Conservation (phyloP, 1,139 yeast species). For the Yamadazyma blattariae region DNA sequence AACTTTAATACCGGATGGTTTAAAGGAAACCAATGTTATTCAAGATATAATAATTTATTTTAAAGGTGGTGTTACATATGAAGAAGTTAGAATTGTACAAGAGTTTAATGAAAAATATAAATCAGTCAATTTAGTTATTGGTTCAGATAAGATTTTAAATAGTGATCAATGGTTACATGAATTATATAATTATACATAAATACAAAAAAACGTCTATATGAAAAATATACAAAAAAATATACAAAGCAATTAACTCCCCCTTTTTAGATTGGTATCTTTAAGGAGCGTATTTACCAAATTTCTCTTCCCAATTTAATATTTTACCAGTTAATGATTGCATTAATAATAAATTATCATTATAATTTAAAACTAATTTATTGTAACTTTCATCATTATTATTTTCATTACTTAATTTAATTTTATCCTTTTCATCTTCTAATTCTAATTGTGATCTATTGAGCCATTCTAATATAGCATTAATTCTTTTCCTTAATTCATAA, state of each 20-base stretch:
- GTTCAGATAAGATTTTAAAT: slow-evolving; percentile 72
- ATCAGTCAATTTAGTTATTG: slow-evolving; percentile 55
- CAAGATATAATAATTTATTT: slow-evolving; percentile 81
- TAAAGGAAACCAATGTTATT: slow-evolving; percentile 30
- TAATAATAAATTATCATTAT: slow-evolving; percentile 55
- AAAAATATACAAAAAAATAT: no score
- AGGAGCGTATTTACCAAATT: slow-evolving; percentile 57
- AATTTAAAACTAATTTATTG: slow-evolving; percentile 30
- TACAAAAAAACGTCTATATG: no score
- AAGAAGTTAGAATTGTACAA: slow-evolving; percentile 80
- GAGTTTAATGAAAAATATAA: slow-evolving; percentile 59
- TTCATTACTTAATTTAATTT: slow-evolving; percentile 29
- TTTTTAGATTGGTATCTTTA: no score
- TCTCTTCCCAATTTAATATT: slow-evolving; percentile 74
- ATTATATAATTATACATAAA: slow-evolving; percentile 11
- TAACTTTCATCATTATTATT: slow-evolving; percentile 21
- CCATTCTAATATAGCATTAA: slow-evolving; percentile 88
- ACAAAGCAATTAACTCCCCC: no score
- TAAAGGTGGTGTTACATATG: slow-evolving; percentile 90
- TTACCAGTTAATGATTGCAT: slow-evolving; percentile 72
- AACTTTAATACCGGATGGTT: slow-evolving; percentile 15
- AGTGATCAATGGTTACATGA: slow-evolving; percentile 50
- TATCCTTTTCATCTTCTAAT: slow-evolving; percentile 64
- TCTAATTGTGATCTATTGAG: slow-evolving; percentile 82
- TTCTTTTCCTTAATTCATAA: slow-evolving; percentile 81